phyloP scores from a whole-genome alignment of 768 basidiomycete species.

The Leccinum rimulosum region DNA sequence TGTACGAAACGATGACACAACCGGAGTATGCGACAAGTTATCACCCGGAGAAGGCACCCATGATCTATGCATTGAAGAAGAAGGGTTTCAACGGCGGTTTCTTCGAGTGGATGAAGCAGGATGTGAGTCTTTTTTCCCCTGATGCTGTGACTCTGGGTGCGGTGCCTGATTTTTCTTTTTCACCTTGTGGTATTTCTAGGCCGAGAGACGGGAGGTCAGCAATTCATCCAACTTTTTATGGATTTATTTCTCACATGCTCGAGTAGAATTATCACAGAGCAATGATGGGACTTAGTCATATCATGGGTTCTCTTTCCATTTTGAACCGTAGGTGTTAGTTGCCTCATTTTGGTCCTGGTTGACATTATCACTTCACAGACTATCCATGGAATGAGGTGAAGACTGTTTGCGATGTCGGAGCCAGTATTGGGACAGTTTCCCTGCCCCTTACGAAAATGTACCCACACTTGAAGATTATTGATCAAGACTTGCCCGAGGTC shows the following conservation, averaged over 20 bases:
- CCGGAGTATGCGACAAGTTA: background rate
- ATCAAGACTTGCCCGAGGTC: conserved; percentile 32
- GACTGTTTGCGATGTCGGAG: conserved; percentile 30
- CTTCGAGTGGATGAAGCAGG: conserved; percentile 24
- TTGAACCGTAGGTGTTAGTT: conserved; percentile 18
- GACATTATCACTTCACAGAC: conserved; percentile 7
- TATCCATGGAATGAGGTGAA: conserved; percentile 26
- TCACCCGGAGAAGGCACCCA: conserved; percentile 12
- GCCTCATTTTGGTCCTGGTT: background rate
- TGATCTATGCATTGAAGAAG: conserved; percentile 20
- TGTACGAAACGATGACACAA: background rate
- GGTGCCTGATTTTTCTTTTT: background rate
- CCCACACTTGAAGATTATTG: conserved; percentile 26
- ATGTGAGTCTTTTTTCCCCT: conserved; percentile 15
- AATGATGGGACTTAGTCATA: conserved; percentile 19
- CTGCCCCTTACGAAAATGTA: conserved; percentile 23
- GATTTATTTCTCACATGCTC: conserved; percentile 1
- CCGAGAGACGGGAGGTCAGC: conserved; percentile 15
- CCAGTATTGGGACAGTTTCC: conserved; percentile 30
- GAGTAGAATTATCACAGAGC: conserved; percentile 22
- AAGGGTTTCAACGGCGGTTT: conserved; percentile 15
- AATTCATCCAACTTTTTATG: background rate
- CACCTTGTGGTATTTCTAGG: conserved; percentile 3
- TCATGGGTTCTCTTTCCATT: conserved; percentile 25
- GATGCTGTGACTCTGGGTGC: background rate